Evolutionary conservation across 2,329 filamentous ascomycete genomes (phyloP).

Genomic region (Cytospora paraplurivora): DNA sequence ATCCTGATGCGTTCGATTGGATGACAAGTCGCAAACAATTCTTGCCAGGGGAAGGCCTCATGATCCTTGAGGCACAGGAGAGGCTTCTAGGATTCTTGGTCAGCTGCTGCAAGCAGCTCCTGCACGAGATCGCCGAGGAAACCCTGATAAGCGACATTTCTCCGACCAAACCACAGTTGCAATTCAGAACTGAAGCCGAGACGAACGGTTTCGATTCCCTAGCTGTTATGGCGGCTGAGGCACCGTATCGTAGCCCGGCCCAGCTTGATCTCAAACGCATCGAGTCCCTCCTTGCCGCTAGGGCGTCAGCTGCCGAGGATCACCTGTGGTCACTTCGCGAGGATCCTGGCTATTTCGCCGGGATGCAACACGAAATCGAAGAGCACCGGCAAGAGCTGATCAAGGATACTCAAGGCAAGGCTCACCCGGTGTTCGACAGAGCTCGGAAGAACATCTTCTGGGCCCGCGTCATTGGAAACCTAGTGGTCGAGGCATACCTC

Average conservation of each 20-base stretch:
- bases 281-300: slow-evolving; percentile 46
- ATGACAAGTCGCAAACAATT: slow-evolving; percentile 41
- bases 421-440: slow-evolving; percentile 34
- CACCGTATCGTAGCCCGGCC: slow-evolving; percentile 54
- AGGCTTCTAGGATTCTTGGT: slow-evolving; percentile 52
- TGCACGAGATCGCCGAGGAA: slow-evolving; percentile 51
- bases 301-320: slow-evolving; percentile 48
- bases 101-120: slow-evolving; percentile 47
- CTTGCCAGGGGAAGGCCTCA: slow-evolving; percentile 49
- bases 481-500: slow-evolving; percentile 39
- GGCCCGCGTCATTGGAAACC: slow-evolving; percentile 41
- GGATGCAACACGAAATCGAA: slow-evolving; percentile 43
- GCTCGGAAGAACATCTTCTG: slow-evolving; percentile 39
- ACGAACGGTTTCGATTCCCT: slow-evolving; percentile 42
- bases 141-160: slow-evolving; percentile 35
- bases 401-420: slow-evolving; percentile 41
- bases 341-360: slow-evolving; percentile 59
- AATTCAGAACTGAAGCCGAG: slow-evolving; percentile 36
- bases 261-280: slow-evolving; percentile 49
- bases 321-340: slow-evolving; percentile 59
- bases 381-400: slow-evolving; percentile 51
- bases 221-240: slow-evolving; percentile 47
- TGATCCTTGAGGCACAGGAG: slow-evolving; percentile 54
- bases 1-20: slow-evolving; percentile 43
- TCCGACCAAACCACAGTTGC: slow-evolving; percentile 43